Percentiles rank a stretch among this genome's conserved stretches.
phyloP scores from a whole-genome alignment of 768 basidiomycete genomes.

The Solioccasus polychromus region DNA sequence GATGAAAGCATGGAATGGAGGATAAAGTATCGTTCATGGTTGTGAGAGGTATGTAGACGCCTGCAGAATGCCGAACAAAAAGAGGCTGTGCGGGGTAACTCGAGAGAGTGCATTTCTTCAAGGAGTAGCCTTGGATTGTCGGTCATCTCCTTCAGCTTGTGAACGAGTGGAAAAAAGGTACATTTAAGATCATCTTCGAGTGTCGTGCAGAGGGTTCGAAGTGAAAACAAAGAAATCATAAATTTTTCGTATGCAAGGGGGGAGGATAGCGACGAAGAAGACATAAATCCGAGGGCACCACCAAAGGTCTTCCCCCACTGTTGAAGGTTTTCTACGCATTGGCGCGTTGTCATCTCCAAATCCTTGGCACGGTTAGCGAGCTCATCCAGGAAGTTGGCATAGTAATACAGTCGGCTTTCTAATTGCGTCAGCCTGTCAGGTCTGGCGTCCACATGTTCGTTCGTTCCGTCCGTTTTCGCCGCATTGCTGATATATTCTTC shows the following conservation, averaged over 20 bases:
- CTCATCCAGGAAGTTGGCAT: conserved; percentile 51
- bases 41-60: conserved; percentile 45
- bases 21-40: conserved; percentile 57
- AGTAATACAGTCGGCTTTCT: conserved; percentile 49
- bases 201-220: conserved; percentile 44
- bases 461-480: conserved; percentile 29
- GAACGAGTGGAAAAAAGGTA: conserved; percentile 51
- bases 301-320: conserved; percentile 61
- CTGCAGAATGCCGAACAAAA: no score
- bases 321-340: conserved; percentile 46
- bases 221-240: conserved; percentile 49
- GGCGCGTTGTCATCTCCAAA: conserved; percentile 50
- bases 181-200: conserved; percentile 49
- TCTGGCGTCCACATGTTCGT: conserved; percentile 25
- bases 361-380: conserved; percentile 53
- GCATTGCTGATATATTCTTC: conserved; percentile 70
- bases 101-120: conserved; percentile 64
- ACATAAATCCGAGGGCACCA: conserved; percentile 53
- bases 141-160: conserved; percentile 51
- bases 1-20: conserved; percentile 61
- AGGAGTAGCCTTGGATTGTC: conserved; percentile 57
- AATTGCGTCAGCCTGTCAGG: conserved; percentile 47
- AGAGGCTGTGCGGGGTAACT: conserved; percentile 60
- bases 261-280: conserved; percentile 23
- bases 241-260: conserved; percentile 57